Evolutionary conservation across 805 yeast genomes (phyloP), one percentile per base, ranked within the genome.

Genomic region (Maudiozyma turicensis): DNA sequence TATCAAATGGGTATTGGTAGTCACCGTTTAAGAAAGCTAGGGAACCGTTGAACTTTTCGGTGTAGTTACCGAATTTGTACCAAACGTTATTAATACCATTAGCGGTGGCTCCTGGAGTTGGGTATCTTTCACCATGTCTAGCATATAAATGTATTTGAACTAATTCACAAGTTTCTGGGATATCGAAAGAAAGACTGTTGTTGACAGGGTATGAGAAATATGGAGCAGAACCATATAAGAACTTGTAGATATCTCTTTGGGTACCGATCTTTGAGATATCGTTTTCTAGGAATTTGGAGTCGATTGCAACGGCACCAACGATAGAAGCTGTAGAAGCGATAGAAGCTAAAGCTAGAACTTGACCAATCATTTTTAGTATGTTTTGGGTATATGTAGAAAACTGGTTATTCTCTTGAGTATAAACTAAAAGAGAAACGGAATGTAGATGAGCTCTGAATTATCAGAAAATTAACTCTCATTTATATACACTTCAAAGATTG

Each of bases 51-150:
- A 69, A 68, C 0, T 67, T 55, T 6, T 63, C 66, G 8, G 75
- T 64, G 43, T 53, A 56, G 37, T 50, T 50, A 8, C 50, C 46
- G 0, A 58, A 31, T 40, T 51, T 58, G 43, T 53, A 48, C 52
- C 52, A 58, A 5, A 55, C 50, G 20, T 55, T 54, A 40, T 60
- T 61, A 56, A 80, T 66, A 50, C 69, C 70, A 5, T 61, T 55
- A 28, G 61, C 67, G 3, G 72, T 67, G n/a, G 38, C 13, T n/a
- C 70, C 66, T 3, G 56, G 63, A 3, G 84, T 75, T 3, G 87
- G 88, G 58, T 72, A 84, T 54, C 95, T 71, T 63, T 86, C 93
- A 20, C 91, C 95, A 59, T 87, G 95, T 59, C 95, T 75, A 55
- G 81, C 80, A 46, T 84, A 66, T 26, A 84, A 66, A 55, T 83